phyloP scores from a whole-genome alignment of 2,329 filamentous ascomycete species.

The Aureobasidium musti region DNA sequence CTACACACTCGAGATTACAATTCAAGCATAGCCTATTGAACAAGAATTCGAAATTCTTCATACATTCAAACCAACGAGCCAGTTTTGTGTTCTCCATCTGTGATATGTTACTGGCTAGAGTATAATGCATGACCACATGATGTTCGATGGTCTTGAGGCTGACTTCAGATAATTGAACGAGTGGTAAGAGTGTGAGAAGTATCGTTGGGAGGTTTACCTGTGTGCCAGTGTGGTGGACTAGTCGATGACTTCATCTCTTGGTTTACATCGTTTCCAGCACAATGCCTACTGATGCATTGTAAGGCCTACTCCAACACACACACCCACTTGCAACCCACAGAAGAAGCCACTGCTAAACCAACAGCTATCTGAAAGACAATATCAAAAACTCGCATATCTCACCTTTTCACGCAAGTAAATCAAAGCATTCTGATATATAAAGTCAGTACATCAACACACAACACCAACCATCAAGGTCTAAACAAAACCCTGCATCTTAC shows the following conservation, averaged over 20 bases:
- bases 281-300: no score
- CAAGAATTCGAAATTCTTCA: not conserved
- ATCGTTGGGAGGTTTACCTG: not conserved
- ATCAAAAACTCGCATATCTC: no score
- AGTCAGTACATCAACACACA: not conserved
- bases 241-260: not conserved
- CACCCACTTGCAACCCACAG: no score
- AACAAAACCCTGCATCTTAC: not conserved
- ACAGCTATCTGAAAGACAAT: no score
- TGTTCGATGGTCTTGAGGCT: not conserved
- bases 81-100: not conserved
- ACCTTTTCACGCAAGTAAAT: no score
- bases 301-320: no score
- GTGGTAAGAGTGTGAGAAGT: not conserved
- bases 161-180: not conserved
- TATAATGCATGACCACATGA: not conserved
- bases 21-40: slow-evolving; percentile 10
- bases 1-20: not conserved
- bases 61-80: not conserved
- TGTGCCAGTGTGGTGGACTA: not conserved
- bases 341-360: no score
- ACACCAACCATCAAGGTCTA: not conserved
- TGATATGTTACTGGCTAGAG: not conserved
- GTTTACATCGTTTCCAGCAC: no score
- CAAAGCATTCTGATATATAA: not conserved